Evolutionary conservation across 306 rosid genomes (phyloP).

Genomic region (Bauhinia variegata): DNA sequence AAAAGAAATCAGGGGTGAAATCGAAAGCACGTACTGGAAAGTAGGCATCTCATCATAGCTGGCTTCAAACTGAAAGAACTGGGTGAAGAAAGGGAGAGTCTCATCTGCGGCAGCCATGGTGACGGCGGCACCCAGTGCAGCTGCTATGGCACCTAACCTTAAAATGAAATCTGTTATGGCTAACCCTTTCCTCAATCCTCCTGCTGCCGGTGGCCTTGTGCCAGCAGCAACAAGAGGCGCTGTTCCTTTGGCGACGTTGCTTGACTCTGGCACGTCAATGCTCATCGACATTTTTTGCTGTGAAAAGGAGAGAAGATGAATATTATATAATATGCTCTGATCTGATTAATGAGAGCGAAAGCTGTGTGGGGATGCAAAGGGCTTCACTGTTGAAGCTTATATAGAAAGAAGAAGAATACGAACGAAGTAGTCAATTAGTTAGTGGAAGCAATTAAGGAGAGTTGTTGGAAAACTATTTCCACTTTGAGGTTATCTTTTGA

Average conservation of each 20-base stretch:
- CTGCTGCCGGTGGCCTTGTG: constrained; percentile 29
- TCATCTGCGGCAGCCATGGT: constrained; percentile 77
- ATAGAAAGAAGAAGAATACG: constrained; percentile 13
- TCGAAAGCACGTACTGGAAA: constrained; percentile 58
- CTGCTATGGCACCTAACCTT: constrained; percentile 69
- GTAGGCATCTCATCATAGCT: constrained; percentile 73
- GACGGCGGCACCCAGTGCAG: constrained; percentile 71
- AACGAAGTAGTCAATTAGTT: neutral
- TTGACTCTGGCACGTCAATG: constrained; percentile 59
- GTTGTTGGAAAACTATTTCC: constrained; percentile 37
- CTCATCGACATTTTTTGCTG: constrained; percentile 56
- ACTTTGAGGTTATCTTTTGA: constrained; percentile 1
- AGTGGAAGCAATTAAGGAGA: constrained; percentile 28
- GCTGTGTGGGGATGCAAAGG: constrained; percentile 27
- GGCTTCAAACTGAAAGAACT: constrained; percentile 90
- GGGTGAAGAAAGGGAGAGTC: constrained; percentile 90
- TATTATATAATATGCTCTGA: neutral
- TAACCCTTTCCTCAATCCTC: constrained; percentile 67
- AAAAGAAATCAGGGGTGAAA: neutral
- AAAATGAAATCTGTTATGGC: constrained; percentile 69
- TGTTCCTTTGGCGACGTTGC: constrained; percentile 51
- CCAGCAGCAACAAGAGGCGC: constrained; percentile 33
- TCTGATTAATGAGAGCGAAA: neutral
- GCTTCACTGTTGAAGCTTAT: constrained; percentile 28
- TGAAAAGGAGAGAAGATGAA: neutral